A percentile compares a stretch with the other conserved stretches of the same genome.
These are phyloP conservation scores for Murraya paniculata DNA, from an alignment of 345 rosid species.

Conservation along the genomic window DNA sequence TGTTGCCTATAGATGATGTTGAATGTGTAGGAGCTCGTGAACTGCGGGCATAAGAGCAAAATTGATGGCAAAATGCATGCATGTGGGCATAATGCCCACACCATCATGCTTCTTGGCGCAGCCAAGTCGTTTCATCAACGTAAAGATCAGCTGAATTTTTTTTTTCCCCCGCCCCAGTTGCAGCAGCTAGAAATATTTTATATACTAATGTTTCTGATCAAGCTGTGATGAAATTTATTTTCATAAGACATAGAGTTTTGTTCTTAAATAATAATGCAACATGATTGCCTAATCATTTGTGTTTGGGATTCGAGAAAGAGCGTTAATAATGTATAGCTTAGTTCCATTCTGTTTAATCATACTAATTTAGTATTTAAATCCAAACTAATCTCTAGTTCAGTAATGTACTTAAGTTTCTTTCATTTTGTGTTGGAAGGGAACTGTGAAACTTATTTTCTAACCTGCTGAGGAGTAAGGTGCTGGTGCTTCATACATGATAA, in stretches of 20 bases:
- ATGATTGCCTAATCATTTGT: background rate
- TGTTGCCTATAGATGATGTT: background rate
- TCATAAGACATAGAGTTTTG: background rate
- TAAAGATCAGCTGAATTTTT: slow-evolving; percentile 19
- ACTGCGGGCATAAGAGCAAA: slow-evolving; percentile 86
- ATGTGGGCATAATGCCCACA: slow-evolving; percentile 82
- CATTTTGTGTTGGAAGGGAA: slow-evolving; percentile 50
- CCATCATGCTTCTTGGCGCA: slow-evolving; percentile 89
- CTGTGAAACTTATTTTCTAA: slow-evolving; percentile 81
- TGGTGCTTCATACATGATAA: slow-evolving; percentile 74
- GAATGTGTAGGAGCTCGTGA: slow-evolving; percentile 60
- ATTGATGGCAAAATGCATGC: slow-evolving; percentile 79
- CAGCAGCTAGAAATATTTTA: too few species aligned
- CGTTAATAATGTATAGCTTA: background rate
- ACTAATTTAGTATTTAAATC: background rate
- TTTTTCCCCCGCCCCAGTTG: too few species aligned
- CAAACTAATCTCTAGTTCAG: background rate
- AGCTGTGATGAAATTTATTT: too few species aligned
- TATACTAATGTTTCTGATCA: too few species aligned
- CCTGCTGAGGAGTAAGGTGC: slow-evolving; percentile 97
- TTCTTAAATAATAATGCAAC: background rate
- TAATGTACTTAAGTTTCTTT: slow-evolving; percentile 6
- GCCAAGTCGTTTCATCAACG: slow-evolving; percentile 77
- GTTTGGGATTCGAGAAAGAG: too few species aligned
- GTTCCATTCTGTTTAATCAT: background rate